phyloP scores from a whole-genome alignment of 2,329 filamentous ascomycete species.

The Cladophialophora psammophila region DNA sequence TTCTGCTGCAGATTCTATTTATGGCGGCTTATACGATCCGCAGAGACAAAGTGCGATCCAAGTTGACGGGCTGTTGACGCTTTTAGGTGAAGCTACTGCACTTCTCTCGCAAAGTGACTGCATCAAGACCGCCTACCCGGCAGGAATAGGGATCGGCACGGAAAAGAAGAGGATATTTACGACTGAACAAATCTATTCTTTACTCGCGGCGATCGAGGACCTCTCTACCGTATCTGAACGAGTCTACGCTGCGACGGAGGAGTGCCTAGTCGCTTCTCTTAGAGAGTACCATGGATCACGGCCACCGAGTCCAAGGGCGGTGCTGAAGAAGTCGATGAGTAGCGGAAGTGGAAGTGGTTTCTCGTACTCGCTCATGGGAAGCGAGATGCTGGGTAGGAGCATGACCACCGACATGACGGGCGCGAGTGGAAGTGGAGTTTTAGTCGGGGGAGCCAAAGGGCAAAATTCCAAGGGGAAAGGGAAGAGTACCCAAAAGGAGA shows the following conservation, averaged over 20 bases:
- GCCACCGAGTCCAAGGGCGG: slow-evolving; percentile 67
- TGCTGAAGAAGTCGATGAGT: slow-evolving; percentile 70
- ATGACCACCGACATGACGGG: slow-evolving; percentile 45
- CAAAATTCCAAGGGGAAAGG: slow-evolving; percentile 41
- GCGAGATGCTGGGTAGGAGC: slow-evolving; percentile 72
- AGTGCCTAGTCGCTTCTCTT: slow-evolving; percentile 78
- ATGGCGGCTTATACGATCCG: slow-evolving; percentile 86
- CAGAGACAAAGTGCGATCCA: slow-evolving; percentile 82
- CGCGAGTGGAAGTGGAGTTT: slow-evolving; percentile 58
- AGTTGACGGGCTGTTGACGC: slow-evolving; percentile 82
- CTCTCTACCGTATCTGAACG: slow-evolving; percentile 76
- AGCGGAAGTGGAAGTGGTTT: slow-evolving; percentile 60
- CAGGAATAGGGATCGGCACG: not conserved
- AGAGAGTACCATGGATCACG: slow-evolving; percentile 69
- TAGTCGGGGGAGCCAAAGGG: slow-evolving; percentile 39
- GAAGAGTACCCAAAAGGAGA: slow-evolving; percentile 32
- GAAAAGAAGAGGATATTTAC: slow-evolving; percentile 60
- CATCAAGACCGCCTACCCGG: slow-evolving; percentile 44
- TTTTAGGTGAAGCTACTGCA: slow-evolving; percentile 83
- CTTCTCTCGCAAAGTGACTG: slow-evolving; percentile 68
- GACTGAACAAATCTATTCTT: slow-evolving; percentile 73
- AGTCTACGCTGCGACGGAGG: slow-evolving; percentile 76
- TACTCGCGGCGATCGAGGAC: slow-evolving; percentile 81
- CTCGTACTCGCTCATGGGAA: slow-evolving; percentile 75
- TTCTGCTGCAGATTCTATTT: slow-evolving; percentile 87